phyloP scores from a whole-genome alignment of 257 asterid species.

The Paraleonurus japonicus region DNA sequence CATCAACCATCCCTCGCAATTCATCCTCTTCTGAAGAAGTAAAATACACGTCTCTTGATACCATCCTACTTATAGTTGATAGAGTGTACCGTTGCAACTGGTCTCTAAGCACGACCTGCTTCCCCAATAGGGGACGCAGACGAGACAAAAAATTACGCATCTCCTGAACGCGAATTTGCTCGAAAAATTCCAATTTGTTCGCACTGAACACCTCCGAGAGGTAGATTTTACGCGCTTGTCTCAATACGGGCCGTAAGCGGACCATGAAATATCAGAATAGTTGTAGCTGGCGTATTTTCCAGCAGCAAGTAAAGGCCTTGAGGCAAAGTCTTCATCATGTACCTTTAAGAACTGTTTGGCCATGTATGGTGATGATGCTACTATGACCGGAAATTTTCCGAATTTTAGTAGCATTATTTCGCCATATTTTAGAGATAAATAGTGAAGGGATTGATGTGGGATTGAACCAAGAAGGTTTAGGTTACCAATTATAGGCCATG shows the following conservation, averaged over 20 bases:
- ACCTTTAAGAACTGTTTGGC: conserved; percentile 38
- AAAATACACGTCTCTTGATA: conserved; percentile 22
- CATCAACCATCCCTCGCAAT: conserved; percentile 15
- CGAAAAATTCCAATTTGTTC: conserved; percentile 28
- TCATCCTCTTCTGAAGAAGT: conserved; percentile 17
- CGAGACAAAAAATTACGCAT: background rate
- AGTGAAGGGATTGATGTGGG: conserved; percentile 38
- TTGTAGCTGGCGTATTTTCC: conserved; percentile 33
- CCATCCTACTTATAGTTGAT: conserved; percentile 28
- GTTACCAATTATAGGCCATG: conserved; percentile 9
- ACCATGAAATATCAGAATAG: background rate
- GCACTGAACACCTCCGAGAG: conserved; percentile 22
- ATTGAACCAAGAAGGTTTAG: conserved; percentile 37
- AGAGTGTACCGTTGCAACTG: conserved; percentile 22
- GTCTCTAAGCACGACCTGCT: conserved; percentile 28
- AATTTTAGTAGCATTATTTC: conserved; percentile 41
- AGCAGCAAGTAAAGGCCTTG: conserved; percentile 40
- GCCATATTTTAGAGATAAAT: conserved; percentile 36
- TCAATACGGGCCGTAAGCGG: conserved; percentile 40
- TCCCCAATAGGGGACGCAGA: background rate
- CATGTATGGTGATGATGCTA: conserved; percentile 47
- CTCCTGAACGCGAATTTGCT: conserved; percentile 30
- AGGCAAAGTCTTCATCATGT: conserved; percentile 38
- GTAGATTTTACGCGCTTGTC: conserved; percentile 25
- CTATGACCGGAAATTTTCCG: conserved; percentile 36